phyloP scores from a whole-genome alignment of 2,329 filamentous ascomycete species.

The Aspergillus costaricaensis region DNA sequence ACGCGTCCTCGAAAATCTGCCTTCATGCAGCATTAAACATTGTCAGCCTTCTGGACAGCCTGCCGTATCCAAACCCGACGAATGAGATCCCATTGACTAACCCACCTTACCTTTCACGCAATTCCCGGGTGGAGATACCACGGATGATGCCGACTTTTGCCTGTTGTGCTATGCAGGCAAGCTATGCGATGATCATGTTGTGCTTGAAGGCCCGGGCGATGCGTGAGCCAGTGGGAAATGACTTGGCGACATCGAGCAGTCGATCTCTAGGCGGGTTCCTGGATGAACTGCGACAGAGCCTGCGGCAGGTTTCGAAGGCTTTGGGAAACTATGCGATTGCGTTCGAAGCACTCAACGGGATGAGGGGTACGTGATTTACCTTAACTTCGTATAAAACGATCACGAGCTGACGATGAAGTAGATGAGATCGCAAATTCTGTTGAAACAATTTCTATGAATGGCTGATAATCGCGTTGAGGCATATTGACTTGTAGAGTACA shows the following conservation, averaged over 20 bases:
- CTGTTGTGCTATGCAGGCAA: slow-evolving; percentile 26
- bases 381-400: not conserved
- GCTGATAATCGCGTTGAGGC: not conserved
- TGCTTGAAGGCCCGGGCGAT: slow-evolving; percentile 19
- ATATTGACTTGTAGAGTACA: too few species aligned
- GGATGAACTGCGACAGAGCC: slow-evolving; percentile 22
- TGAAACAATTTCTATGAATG: not conserved
- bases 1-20: slow-evolving; percentile 30
- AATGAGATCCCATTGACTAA: slow-evolving; percentile 10
- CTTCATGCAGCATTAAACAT: slow-evolving; percentile 32
- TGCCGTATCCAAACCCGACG: slow-evolving; percentile 26
- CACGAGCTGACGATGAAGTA: not conserved
- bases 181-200: slow-evolving; percentile 34
- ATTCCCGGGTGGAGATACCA: slow-evolving; percentile 16
- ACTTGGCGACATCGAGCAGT: not conserved
- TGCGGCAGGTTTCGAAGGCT: slow-evolving; percentile 20
- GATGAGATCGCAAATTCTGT: slow-evolving; percentile 10
- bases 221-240: slow-evolving; percentile 5
- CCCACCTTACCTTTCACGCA: slow-evolving; percentile 5
- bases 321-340: slow-evolving; percentile 24
- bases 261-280: slow-evolving; percentile 15
- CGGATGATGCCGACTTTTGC: slow-evolving; percentile 32
- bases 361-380: slow-evolving; percentile 18
- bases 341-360: slow-evolving; percentile 27
- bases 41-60: slow-evolving; percentile 26